Evolutionary conservation across 2,329 filamentous ascomycete genomes (phyloP).

Genomic region (Fusarium liriodendri): DNA sequence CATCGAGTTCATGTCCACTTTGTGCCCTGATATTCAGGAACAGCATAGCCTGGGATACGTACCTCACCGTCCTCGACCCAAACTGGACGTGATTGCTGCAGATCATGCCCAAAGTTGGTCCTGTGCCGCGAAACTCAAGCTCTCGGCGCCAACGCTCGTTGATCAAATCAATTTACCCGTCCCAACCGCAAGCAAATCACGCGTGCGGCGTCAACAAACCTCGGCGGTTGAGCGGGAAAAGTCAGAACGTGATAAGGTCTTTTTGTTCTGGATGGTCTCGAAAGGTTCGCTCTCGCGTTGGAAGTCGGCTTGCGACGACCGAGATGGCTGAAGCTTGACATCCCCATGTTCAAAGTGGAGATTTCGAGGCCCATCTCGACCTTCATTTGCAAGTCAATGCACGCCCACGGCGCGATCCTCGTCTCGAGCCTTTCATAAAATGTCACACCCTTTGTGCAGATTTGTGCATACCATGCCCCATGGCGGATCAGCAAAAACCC

Average conservation of each 20-base stretch:
- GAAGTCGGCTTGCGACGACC: background rate
- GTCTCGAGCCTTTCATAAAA: slow-evolving; percentile 17
- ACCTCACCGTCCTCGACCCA: slow-evolving; percentile 17
- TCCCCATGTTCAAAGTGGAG: slow-evolving; percentile 20
- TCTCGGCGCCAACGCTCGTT: slow-evolving; percentile 17
- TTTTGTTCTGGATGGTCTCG: background rate
- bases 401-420: slow-evolving; percentile 10
- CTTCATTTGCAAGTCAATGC: slow-evolving; percentile 38
- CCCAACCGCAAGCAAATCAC: slow-evolving; percentile 7
- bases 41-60: slow-evolving; percentile 17
- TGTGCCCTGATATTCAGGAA: slow-evolving; percentile 35
- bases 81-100: slow-evolving; percentile 27
- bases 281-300: background rate
- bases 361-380: slow-evolving; percentile 5
- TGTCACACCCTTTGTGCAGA: slow-evolving; percentile 9
- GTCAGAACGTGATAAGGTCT: background rate
- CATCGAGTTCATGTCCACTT: slow-evolving; percentile 8
- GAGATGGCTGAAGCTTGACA: slow-evolving; percentile 8
- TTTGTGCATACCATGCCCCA: background rate
- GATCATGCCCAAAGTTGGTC: slow-evolving; percentile 29
- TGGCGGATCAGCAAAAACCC: background rate
- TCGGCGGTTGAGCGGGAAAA: background rate
- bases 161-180: slow-evolving; percentile 21
- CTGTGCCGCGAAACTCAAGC: slow-evolving; percentile 1
- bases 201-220: background rate